phyloP scores from a whole-genome alignment of 108 stramenopile species.

The Halocafeteria seosinensis region DNA sequence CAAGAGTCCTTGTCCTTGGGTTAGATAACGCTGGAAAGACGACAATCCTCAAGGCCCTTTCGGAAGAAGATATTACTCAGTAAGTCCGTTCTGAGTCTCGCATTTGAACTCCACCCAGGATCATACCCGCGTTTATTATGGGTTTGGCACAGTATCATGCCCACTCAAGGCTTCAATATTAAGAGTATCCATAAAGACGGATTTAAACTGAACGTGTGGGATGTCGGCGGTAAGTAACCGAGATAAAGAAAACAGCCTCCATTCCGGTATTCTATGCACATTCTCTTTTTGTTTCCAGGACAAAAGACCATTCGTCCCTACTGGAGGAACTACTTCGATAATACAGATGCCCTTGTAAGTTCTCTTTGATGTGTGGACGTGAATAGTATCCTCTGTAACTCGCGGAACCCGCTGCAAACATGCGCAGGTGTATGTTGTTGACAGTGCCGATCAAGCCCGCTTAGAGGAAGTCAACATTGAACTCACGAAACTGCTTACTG shows the following conservation, averaged over 20 bases:
- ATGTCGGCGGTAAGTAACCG: constrained; percentile 32
- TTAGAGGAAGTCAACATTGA: constrained; percentile 25
- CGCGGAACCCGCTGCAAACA: constrained; percentile 9
- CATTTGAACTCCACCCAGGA: background rate
- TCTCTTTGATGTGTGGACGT: no score
- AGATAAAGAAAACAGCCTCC: background rate
- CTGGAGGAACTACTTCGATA: constrained; percentile 48
- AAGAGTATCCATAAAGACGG: constrained; percentile 43
- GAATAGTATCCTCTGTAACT: no score
- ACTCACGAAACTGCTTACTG: constrained; percentile 17
- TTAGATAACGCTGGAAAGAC: constrained; percentile 57
- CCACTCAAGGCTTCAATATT: constrained; percentile 57
- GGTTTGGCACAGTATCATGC: constrained; percentile 28
- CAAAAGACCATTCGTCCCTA: constrained; percentile 44
- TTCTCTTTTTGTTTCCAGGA: constrained; percentile 1
- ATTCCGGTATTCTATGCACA: background rate
- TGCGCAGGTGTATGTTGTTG: constrained; percentile 31
- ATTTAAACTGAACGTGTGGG: constrained; percentile 56
- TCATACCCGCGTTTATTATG: background rate
- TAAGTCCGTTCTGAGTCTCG: background rate
- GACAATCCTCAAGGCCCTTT: constrained; percentile 48
- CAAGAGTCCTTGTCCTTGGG: constrained; percentile 44
- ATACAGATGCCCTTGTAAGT: constrained; percentile 32
- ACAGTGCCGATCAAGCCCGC: constrained; percentile 19
- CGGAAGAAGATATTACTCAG: constrained; percentile 38